phyloP scores from a whole-genome alignment of 176 grass and related monocot genomes.

The Bromus sterilis region DNA sequence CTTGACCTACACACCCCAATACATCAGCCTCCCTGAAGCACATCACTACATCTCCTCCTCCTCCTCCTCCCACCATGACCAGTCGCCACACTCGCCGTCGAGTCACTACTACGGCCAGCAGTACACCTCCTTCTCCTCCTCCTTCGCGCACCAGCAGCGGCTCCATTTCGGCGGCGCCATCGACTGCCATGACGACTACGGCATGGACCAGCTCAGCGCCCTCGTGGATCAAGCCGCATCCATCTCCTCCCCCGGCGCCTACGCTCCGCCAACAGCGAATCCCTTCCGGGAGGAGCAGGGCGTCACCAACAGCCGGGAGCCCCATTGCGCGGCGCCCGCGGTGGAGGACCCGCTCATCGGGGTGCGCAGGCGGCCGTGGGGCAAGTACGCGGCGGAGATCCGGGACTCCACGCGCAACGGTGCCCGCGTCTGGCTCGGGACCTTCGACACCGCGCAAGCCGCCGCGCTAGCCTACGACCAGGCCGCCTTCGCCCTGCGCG shows the following conservation, averaged over 20 bases:
- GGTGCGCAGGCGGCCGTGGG: constrained; percentile 43
- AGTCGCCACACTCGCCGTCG: neutral
- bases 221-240: neutral
- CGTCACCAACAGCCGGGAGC: neutral
- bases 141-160: neutral
- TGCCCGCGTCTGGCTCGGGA: constrained; percentile 65
- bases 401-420: constrained; percentile 20
- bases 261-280: neutral
- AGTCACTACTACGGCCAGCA: neutral
- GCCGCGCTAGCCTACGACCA: constrained; percentile 64
- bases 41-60: too few species aligned
- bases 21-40: neutral
- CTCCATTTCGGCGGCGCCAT: neutral
- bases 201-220: neutral
- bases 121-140: neutral
- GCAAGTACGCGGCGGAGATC: constrained; percentile 49
- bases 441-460: constrained; percentile 48
- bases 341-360: neutral
- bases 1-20: neutral
- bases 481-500: constrained; percentile 14
- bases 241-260: neutral
- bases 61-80: neutral
- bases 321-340: neutral
- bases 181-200: neutral
- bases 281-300: neutral